phyloP scores from a whole-genome alignment of 768 basidiomycete genomes.

The Trametes punicea region DNA sequence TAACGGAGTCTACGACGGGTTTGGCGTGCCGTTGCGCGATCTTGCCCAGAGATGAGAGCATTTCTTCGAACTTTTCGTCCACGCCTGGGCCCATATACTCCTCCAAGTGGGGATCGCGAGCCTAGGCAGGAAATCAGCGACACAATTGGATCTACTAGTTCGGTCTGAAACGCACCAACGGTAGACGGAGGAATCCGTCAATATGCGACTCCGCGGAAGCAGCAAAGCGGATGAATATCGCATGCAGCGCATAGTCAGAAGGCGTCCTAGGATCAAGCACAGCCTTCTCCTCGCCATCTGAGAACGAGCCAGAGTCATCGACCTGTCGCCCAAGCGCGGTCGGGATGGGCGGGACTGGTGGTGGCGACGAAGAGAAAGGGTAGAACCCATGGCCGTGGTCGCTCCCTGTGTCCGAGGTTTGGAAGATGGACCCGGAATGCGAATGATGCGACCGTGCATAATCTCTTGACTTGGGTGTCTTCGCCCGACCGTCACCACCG shows the following conservation, averaged over 20 bases:
- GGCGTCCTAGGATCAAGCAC: slow-evolving; percentile 75
- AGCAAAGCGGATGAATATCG: slow-evolving; percentile 85
- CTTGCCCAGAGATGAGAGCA: slow-evolving; percentile 78
- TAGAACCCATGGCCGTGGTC: slow-evolving; percentile 51
- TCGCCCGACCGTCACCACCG: slow-evolving; percentile 42
- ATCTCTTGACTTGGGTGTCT: slow-evolving; percentile 47
- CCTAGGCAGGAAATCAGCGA: slow-evolving; percentile 38
- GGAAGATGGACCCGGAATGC: slow-evolving; percentile 69
- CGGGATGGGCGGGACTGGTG: slow-evolving; percentile 78
- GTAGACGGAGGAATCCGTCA: slow-evolving; percentile 65
- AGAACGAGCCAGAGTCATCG: slow-evolving; percentile 39
- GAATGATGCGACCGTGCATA: slow-evolving; percentile 74
- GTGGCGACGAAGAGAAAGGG: slow-evolving; percentile 53
- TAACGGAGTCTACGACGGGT: slow-evolving; percentile 80
- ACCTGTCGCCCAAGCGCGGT: slow-evolving; percentile 47
- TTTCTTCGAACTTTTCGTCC: slow-evolving; percentile 80
- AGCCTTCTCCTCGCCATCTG: slow-evolving; percentile 67
- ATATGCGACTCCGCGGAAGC: slow-evolving; percentile 77
- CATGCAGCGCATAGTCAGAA: slow-evolving; percentile 84
- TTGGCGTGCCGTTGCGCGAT: slow-evolving; percentile 84
- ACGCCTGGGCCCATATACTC: slow-evolving; percentile 67
- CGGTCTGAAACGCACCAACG: slow-evolving; percentile 47
- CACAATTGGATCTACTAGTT: not conserved
- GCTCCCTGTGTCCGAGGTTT: slow-evolving; percentile 68
- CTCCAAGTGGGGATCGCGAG: slow-evolving; percentile 63